phyloP scores from a whole-genome alignment of 345 rosid species.

The Hibiscus syriacus region DNA sequence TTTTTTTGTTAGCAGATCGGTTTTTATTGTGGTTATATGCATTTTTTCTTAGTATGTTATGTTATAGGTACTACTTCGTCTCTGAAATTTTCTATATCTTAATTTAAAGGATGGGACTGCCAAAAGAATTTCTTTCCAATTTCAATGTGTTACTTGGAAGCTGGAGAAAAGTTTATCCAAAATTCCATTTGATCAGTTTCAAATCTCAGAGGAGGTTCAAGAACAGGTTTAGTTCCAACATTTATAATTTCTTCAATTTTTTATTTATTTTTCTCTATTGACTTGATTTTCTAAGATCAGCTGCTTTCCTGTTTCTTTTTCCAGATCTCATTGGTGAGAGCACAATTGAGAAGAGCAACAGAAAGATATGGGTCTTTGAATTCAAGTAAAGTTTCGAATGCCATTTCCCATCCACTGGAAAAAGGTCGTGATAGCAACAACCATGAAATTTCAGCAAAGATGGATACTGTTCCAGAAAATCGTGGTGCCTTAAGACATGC shows the following conservation, averaged over 20 bases:
- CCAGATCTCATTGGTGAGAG: conserved; percentile 69
- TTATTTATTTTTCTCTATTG: neutral
- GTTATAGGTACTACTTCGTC: conserved; percentile 25
- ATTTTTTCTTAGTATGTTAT: conserved; percentile 7
- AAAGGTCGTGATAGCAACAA: conserved; percentile 24
- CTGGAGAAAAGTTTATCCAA: conserved; percentile 67
- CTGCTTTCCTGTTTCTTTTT: neutral
- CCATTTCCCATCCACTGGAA: conserved; percentile 40
- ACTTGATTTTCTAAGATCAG: neutral
- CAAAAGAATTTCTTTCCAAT: conserved; percentile 60
- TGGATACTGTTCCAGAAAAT: conserved; percentile 21
- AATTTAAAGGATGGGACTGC: conserved; percentile 63
- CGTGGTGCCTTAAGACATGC: conserved; percentile 2
- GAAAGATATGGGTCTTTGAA: conserved; percentile 60
- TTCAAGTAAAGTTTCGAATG: conserved; percentile 33
- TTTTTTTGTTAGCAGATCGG: neutral
- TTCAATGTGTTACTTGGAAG: conserved; percentile 80
- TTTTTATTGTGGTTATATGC: conserved; percentile 12
- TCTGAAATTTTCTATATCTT: conserved; percentile 35
- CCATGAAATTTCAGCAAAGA: conserved; percentile 27
- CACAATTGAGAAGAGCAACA: conserved; percentile 72
- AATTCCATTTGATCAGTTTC: conserved; percentile 56
- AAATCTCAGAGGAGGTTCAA: conserved; percentile 76
- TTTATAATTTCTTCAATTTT: neutral
- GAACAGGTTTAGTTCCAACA: conserved; percentile 52